Percentiles rank a stretch among this genome's conserved stretches.
phyloP scores from a whole-genome alignment of 441 rosid species.

The Kokia cookei region DNA sequence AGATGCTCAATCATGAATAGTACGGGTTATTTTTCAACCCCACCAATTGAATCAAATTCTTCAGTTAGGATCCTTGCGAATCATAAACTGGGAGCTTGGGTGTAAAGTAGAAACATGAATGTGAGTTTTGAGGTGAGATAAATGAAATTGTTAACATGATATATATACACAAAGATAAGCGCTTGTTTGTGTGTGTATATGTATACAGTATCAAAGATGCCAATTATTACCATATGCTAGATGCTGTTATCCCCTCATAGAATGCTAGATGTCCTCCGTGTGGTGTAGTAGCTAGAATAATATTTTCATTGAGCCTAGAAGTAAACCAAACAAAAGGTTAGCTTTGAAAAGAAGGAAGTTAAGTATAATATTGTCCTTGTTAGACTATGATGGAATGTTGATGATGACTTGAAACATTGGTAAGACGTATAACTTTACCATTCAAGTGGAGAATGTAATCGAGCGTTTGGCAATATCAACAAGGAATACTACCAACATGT shows the following conservation, averaged over 20 bases:
- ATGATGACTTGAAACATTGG: background rate
- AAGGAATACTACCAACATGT: background rate
- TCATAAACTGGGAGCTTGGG: background rate
- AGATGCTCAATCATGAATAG: background rate
- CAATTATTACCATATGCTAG: conserved; percentile 62
- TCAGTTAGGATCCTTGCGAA: background rate
- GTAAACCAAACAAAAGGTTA: conserved; percentile 10
- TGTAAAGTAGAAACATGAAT: background rate
- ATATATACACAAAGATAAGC: background rate
- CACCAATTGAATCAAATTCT: background rate
- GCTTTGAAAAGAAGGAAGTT: background rate
- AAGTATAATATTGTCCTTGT: background rate
- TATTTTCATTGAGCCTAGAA: conserved; percentile 61
- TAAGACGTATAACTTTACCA: background rate
- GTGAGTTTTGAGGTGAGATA: background rate
- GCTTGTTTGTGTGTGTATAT: background rate
- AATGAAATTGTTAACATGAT: background rate
- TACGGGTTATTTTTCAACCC: background rate
- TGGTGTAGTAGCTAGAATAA: conserved; percentile 56
- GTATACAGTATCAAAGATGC: background rate
- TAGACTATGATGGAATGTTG: background rate
- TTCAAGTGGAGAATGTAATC: background rate
- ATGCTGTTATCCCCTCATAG: conserved; percentile 64
- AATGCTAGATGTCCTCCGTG: conserved; percentile 89
- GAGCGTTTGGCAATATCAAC: background rate